Evolutionary conservation across 139 green algal genomes (phyloP), one percentile per base, ranked within the genome.

Genomic region (Chlamydomonas urium): DNA sequence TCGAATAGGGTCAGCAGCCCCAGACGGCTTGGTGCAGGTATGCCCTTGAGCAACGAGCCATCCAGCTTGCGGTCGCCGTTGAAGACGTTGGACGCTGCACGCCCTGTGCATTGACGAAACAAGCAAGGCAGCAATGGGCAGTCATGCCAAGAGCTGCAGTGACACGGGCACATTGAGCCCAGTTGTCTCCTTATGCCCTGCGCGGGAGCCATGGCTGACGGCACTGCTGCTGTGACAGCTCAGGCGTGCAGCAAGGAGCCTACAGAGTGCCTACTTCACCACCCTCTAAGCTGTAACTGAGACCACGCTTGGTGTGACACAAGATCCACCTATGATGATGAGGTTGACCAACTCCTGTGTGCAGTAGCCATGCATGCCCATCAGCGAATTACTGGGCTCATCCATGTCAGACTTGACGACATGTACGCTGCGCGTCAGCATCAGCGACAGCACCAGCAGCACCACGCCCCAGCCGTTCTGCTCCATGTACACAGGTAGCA

Each of bases 281-380:
- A n/a, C n/a, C n/a, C n/a, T n/a, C n/a, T n/a, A n/a, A n/a, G n/a
- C n/a, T n/a, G n/a, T n/a, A n/a, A n/a, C n/a, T n/a, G n/a, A n/a
- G n/a, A n/a, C n/a, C n/a, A n/a, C n/a, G n/a, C n/a, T n/a, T n/a
- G n/a, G n/a, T n/a, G n/a, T n/a, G n/a, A n/a, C n/a, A n/a, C n/a
- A n/a, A n/a, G n/a, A n/a, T n/a, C n/a, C 24, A 56, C 82, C 82
- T 42, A 63, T 69, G 1, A 89, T n/a, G 23, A 89, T 32, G 0
- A 91, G 72, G 75, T 89, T 87, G 37, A 91, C 86, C 35, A 89
- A n/a, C 71, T 89, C 86, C 74, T 89, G 85, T 10, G 76, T 89
- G 84, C 86, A 89, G 74, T 89, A 88, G 36, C 81, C 79, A 38
- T 87, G 79, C 42, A 66, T 75, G 23, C 70, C 83, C 69, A 85